These are phyloP conservation scores for Arctium lappa DNA, from an alignment of 129 eudicot genomes.

Conservation along the genomic window DNA sequence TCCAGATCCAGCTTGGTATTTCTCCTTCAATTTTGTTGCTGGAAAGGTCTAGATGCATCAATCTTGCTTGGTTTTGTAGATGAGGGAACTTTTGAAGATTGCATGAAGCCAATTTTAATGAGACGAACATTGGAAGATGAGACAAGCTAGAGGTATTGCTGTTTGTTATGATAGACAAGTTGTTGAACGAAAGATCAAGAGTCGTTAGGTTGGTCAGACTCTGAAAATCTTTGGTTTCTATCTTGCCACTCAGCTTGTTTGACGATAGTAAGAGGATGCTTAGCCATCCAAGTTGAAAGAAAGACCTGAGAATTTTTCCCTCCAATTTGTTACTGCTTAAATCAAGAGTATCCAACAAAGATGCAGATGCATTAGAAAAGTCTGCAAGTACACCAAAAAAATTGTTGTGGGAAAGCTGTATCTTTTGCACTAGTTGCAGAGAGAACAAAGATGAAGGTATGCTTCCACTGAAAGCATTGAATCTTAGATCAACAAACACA, in stretches of 20 bases:
- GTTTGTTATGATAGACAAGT: constrained; percentile 25
- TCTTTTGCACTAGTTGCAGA: constrained; percentile 35
- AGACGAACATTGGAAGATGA: constrained; percentile 25
- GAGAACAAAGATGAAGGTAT: constrained; percentile 60
- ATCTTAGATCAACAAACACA: constrained; percentile 28
- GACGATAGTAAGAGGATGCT: constrained; percentile 20
- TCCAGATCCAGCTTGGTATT: constrained; percentile 64
- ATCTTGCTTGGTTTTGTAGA: constrained; percentile 30
- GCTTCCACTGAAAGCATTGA: constrained; percentile 40
- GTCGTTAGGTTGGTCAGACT: constrained; percentile 3
- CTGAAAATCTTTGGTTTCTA: constrained; percentile 12
- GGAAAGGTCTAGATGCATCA: constrained; percentile 49
- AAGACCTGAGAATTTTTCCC: constrained; percentile 47
- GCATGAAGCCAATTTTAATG: constrained; percentile 54
- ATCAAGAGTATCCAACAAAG: constrained; percentile 44
- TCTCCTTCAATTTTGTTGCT: constrained; percentile 49
- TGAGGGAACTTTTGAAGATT: constrained; percentile 39
- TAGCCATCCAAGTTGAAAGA: constrained; percentile 24
- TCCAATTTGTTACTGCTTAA: constrained; percentile 46
- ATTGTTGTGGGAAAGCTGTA: constrained; percentile 45
- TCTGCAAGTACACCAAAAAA: constrained; percentile 36
- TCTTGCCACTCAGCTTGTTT: constrained; percentile 26
- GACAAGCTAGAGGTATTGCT: constrained; percentile 1
- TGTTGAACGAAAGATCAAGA: constrained; percentile 59
- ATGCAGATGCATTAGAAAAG: constrained; percentile 5